Evolutionary conservation across 1,139 yeast genomes (phyloP).

Genomic region (Saccharomycopsis phalli): DNA sequence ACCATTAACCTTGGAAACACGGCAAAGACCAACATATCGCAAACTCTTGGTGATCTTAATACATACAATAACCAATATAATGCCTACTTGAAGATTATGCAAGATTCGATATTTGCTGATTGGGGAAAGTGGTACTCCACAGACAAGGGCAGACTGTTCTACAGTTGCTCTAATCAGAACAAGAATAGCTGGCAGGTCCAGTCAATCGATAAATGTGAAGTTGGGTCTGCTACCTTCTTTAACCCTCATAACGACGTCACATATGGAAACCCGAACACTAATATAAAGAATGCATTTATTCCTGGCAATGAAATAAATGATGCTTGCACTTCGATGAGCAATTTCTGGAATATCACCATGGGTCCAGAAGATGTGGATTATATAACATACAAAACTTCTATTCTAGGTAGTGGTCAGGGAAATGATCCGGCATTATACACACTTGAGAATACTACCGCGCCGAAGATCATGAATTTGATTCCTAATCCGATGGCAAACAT

Average conservation of each 20-base stretch:
- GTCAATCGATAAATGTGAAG: neutral
- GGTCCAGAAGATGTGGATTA: constrained; percentile 5
- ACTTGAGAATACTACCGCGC: constrained; percentile 10
- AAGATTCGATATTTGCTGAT: constrained; percentile 8
- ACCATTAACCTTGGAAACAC: constrained; percentile 11
- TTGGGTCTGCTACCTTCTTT: neutral
- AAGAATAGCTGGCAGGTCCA: neutral
- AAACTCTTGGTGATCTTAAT: constrained; percentile 4
- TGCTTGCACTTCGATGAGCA: constrained; percentile 2
- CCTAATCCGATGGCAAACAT: constrained; percentile 14
- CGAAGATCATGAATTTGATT: constrained; percentile 5
- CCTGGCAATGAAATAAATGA: neutral
- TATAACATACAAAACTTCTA: neutral
- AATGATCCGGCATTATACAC: neutral
- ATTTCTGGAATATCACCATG: constrained; percentile 3
- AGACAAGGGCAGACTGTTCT: constrained; percentile 5
- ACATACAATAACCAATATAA: constrained; percentile 11
- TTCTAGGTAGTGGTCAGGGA: neutral
- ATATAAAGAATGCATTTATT: constrained; percentile 3
- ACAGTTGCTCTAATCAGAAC: neutral
- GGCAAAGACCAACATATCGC: constrained; percentile 13
- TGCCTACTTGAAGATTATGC: constrained; percentile 10
- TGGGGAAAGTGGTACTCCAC: constrained; percentile 13
- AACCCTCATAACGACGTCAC: neutral
- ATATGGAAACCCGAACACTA: neutral